Evolutionary conservation across 2,329 filamentous ascomycete species (phyloP).

Genomic region (Diaporthe longicolla): DNA sequence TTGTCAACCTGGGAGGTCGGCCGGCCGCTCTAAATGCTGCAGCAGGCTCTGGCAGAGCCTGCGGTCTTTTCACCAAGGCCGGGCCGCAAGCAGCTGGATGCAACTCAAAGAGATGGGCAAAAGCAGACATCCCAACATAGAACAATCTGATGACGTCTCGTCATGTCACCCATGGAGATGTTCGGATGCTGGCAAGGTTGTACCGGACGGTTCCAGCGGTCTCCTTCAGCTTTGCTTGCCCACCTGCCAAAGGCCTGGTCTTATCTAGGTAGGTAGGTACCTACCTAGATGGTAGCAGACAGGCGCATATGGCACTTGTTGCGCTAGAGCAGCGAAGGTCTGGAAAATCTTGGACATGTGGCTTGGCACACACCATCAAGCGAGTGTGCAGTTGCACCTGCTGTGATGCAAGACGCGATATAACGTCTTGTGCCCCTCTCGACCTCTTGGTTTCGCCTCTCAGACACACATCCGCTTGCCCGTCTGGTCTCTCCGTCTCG

Average conservation of each 20-base stretch:
- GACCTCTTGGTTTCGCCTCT: not conserved
- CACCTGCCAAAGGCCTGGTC: not conserved
- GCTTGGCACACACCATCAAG: conserved; percentile 29
- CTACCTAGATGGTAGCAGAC: not conserved
- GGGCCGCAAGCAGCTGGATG: conserved; percentile 13
- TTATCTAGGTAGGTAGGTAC: not conserved
- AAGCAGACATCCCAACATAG: conserved; percentile 11
- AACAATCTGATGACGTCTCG: conserved; percentile 25
- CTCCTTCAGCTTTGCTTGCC: not conserved
- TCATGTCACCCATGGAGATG: not conserved
- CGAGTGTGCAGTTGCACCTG: not conserved
- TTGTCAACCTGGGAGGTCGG: not conserved
- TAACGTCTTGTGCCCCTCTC: conserved; percentile 7
- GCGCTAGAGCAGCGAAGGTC: conserved; percentile 14
- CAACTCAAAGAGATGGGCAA: not conserved
- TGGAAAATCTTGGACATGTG: conserved; percentile 30
- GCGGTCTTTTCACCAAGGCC: not conserved
- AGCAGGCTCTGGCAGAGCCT: not conserved
- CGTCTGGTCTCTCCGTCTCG: not conserved
- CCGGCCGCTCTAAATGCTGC: not conserved
- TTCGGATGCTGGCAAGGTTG: conserved; percentile 18
- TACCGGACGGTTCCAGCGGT: conserved; percentile 8
- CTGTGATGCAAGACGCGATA: not conserved
- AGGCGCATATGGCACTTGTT: not conserved
- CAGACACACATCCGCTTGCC: not conserved